Conservation (phyloP, 2,329 filamentous ascomycete genomes). For the Aphanoascus verrucosus region DNA sequence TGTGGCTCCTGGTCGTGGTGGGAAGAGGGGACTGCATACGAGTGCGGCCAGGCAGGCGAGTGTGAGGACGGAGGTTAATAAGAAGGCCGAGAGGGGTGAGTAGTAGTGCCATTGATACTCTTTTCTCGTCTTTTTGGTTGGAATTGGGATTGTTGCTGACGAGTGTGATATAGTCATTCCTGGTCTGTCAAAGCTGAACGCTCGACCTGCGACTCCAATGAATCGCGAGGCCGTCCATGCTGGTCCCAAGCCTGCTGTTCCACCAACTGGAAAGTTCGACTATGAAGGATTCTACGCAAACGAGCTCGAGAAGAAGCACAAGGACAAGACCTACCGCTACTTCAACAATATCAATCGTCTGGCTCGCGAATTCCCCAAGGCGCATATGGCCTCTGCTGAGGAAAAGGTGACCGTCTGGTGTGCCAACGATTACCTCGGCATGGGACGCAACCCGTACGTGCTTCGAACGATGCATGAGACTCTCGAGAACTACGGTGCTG, state of each 20-base stretch:
- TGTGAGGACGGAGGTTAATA: constrained; percentile 49
- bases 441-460: constrained; percentile 84
- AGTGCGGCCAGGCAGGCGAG: constrained; percentile 67
- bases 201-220: constrained; percentile 2
- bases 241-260: constrained; percentile 37
- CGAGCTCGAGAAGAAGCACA: constrained; percentile 96
- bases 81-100: constrained; percentile 43
- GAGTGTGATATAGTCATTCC: constrained; percentile 10
- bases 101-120: constrained; percentile 4
- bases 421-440: constrained; percentile 96
- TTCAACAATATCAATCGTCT: constrained; percentile 99
- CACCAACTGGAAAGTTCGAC: constrained; percentile 57
- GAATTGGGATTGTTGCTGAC: background rate
- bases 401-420: constrained; percentile 96
- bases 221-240: constrained; percentile 12
- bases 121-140: background rate
- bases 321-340: constrained; percentile 98
- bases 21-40: constrained; percentile 70
- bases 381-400: constrained; percentile 73
- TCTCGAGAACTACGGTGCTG: constrained; percentile 85
- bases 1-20: background rate
- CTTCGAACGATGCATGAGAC: constrained; percentile 89
- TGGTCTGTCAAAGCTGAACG: constrained; percentile 6
- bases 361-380: constrained; percentile 88
- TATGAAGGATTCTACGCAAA: constrained; percentile 80